These are phyloP conservation scores for Dictyostelium firmibasis DNA, from an alignment of 78 protist species.

Conservation along the genomic window DNA sequence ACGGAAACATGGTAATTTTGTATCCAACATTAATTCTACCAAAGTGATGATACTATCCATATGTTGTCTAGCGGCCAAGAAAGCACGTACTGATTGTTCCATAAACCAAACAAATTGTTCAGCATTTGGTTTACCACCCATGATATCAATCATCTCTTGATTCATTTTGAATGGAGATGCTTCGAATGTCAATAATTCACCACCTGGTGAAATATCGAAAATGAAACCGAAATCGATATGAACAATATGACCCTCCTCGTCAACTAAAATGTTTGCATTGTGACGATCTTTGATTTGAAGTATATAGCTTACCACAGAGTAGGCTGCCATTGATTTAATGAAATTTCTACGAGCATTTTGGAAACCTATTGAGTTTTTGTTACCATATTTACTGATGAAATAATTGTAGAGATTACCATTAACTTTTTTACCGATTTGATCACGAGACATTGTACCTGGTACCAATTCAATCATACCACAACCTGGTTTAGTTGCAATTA, in stretches of 20 bases:
- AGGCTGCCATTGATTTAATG: slow-evolving; percentile 91
- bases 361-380: slow-evolving; percentile 69
- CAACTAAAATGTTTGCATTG: slow-evolving; percentile 93
- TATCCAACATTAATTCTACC: slow-evolving; percentile 88
- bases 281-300: slow-evolving; percentile 95
- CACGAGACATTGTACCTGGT: slow-evolving; percentile 93
- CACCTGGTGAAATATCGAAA: slow-evolving; percentile 93
- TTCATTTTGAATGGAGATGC: slow-evolving; percentile 94
- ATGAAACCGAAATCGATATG: slow-evolving; percentile 96
- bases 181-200: slow-evolving; percentile 89
- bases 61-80: slow-evolving; percentile 89
- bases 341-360: slow-evolving; percentile 90
- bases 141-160: slow-evolving; percentile 89
- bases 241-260: slow-evolving; percentile 91
- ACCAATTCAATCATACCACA: slow-evolving; percentile 94
- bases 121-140: slow-evolving; percentile 90
- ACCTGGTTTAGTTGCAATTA: slow-evolving; percentile 91
- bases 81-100: slow-evolving; percentile 83
- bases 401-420: slow-evolving; percentile 84
- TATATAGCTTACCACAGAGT: slow-evolving; percentile 89
- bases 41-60: slow-evolving; percentile 81
- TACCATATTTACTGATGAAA: slow-evolving; percentile 89
- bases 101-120: slow-evolving; percentile 89
- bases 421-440: slow-evolving; percentile 90
- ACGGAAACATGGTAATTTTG: slow-evolving; percentile 89